Evolutionary conservation across 768 basidiomycete species (phyloP).

Genomic region (Mycena pura): DNA sequence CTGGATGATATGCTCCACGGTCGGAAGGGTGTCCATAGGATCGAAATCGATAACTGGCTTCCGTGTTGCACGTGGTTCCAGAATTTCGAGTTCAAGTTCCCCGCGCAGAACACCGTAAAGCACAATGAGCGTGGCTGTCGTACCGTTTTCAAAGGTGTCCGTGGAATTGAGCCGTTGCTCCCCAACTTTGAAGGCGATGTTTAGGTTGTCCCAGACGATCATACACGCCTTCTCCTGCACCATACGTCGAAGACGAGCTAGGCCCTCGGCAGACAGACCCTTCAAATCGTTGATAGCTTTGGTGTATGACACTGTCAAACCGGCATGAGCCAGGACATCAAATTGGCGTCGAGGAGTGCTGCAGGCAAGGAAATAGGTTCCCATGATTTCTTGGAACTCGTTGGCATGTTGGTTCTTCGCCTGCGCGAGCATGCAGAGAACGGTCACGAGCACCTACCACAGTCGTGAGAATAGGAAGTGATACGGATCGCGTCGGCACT

Average conservation of each 20-base stretch:
- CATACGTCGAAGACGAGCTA: conserved; percentile 24
- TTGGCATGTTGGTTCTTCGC: conserved; percentile 28
- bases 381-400: conserved; percentile 29
- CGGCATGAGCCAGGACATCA: conserved; percentile 36
- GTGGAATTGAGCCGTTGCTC: conserved; percentile 31
- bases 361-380: conserved; percentile 33
- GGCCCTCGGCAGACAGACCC: conserved; percentile 23
- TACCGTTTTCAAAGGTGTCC: conserved; percentile 36
- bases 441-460: conserved; percentile 1
- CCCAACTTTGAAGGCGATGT: conserved; percentile 30
- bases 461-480: background rate
- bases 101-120: no score
- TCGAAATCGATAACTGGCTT: conserved; percentile 6
- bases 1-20: no score
- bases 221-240: no score
- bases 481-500: background rate
- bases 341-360: conserved; percentile 28
- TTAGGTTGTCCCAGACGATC: no score
- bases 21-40: background rate
- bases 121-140: no score
- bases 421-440: conserved; percentile 29
- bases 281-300: conserved; percentile 30
- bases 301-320: conserved; percentile 31
- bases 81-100: no score
- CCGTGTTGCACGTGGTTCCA: conserved; percentile 15